Base-by-base conservation (phyloP, 176 grass and related monocot species). In the Microstegium vimineum region DNA sequence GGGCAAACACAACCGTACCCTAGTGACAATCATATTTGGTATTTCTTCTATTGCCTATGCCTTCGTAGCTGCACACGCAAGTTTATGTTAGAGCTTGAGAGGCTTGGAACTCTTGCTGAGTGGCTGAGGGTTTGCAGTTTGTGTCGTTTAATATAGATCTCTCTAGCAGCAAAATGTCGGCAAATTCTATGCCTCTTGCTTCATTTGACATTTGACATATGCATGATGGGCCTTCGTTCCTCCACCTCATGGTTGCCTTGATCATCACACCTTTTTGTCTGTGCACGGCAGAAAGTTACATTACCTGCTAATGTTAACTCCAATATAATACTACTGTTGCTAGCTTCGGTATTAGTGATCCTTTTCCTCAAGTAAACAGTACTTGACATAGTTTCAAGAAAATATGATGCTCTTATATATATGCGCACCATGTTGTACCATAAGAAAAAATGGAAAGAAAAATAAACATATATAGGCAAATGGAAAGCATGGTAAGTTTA, bases 141-240 rank as follows among this genome's bases (percentile, higher is more conserved):
- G 20, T 42, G 9, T 78, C 28, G 26, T 47, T 15, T 45, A 9
- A 27, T 43, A 69, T 57, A 59, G 62, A 68, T 47, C 46, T 69
- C 62, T 69, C 18, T 34, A 43, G 35, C 26, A 77, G 38, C 51
- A 13, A 15, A 20, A 22, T 77, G 25, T 27, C 64, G 60, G 74
- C 49, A 35, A 85, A 70, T 35, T 31, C 64, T 78, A 85, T 78
- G 66, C 51, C 35, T 61, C 20, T 78, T 31, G 52, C 61, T 61
- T 77, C 69, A 60, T 36, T 61, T 3, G 8, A 25, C 37, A 77
- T 26, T 65, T 25, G 41, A 45, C 28, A n/a, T n/a, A 60, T 84
- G 10, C 41, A 15, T 45, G 42, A 5, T 45, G 63, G 12, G 63
- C 18, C 27, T 69, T 84, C 77, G 12, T 45, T 45, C 42, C n/a